Evolutionary conservation across 1,284 basidiomycete species (phyloP).

Genomic region (Golubevia pallescens): DNA sequence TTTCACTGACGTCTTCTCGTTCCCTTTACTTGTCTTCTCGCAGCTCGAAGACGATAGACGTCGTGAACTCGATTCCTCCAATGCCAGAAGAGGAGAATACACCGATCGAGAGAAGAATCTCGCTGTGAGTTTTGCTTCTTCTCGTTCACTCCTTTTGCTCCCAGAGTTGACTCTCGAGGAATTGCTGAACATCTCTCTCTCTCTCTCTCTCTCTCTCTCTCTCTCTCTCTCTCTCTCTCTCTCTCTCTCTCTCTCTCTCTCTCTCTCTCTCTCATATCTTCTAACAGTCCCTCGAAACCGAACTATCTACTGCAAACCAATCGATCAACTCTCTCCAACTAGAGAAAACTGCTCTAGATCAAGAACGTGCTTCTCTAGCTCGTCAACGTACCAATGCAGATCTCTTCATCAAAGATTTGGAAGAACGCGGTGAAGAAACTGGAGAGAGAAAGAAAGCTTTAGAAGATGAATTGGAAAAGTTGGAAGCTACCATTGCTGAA

Average conservation of each 20-base stretch:
- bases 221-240: neutral
- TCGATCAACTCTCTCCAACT: slow-evolving; percentile 74
- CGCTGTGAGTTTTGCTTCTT: slow-evolving; percentile 69
- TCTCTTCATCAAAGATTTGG: slow-evolving; percentile 81
- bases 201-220: neutral
- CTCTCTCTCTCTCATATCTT: neutral
- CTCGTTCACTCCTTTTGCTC: slow-evolving; percentile 5
- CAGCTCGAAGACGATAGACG: slow-evolving; percentile 73
- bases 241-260: neutral
- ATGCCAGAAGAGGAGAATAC: slow-evolving; percentile 79
- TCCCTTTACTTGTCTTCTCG: slow-evolving; percentile 4
- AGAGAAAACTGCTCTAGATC: slow-evolving; percentile 75
- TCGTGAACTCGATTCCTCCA: slow-evolving; percentile 78
- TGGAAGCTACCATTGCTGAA: slow-evolving; percentile 72
- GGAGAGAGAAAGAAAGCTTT: slow-evolving; percentile 67
- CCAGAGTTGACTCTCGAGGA: neutral
- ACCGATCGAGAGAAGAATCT: slow-evolving; percentile 82
- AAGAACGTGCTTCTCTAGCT: slow-evolving; percentile 71
- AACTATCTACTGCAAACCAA: slow-evolving; percentile 76
- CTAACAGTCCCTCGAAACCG: slow-evolving; percentile 74
- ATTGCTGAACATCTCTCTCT: neutral
- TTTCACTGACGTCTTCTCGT: neutral
- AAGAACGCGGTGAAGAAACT: slow-evolving; percentile 63
- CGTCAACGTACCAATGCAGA: slow-evolving; percentile 74
- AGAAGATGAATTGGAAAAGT: slow-evolving; percentile 72